Evolutionary conservation across 2,329 filamentous ascomycete species (phyloP).

Genomic region (Cordyceps pruinosa): DNA sequence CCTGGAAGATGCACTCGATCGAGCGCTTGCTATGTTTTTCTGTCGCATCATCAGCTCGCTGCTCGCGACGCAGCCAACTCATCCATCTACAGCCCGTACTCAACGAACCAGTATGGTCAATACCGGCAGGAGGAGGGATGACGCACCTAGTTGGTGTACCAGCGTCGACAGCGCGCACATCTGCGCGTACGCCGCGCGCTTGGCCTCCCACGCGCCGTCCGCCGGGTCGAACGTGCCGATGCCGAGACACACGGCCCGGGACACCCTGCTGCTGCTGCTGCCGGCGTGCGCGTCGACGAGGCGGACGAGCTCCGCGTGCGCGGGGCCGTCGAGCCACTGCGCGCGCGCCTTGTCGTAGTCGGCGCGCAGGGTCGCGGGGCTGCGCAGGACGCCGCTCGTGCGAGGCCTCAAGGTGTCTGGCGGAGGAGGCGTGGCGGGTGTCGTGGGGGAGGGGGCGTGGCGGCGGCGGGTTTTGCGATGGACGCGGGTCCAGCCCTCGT

Average conservation of each 20-base stretch:
- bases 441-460: neutral
- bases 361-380: conserved; percentile 22
- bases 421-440: neutral
- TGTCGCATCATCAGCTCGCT: neutral
- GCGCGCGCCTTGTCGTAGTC: conserved; percentile 23
- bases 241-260: conserved; percentile 45
- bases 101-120: no score
- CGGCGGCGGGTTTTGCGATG: neutral
- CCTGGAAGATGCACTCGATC: conserved; percentile 46
- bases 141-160: conserved; percentile 37
- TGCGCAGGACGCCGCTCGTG: conserved; percentile 14
- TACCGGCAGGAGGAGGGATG: no score
- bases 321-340: conserved; percentile 22
- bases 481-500: neutral
- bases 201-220: conserved; percentile 38
- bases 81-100: no score
- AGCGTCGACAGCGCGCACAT: conserved; percentile 45
- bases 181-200: conserved; percentile 43
- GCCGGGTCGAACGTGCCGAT: conserved; percentile 48
- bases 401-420: conserved; percentile 12
- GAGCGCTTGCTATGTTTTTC: neutral
- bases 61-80: no score
- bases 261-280: neutral
- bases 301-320: conserved; percentile 26
- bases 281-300: conserved; percentile 24